phyloP scores from a whole-genome alignment of 2,329 filamentous ascomycete species.

The Colletotrichum limetticola region DNA sequence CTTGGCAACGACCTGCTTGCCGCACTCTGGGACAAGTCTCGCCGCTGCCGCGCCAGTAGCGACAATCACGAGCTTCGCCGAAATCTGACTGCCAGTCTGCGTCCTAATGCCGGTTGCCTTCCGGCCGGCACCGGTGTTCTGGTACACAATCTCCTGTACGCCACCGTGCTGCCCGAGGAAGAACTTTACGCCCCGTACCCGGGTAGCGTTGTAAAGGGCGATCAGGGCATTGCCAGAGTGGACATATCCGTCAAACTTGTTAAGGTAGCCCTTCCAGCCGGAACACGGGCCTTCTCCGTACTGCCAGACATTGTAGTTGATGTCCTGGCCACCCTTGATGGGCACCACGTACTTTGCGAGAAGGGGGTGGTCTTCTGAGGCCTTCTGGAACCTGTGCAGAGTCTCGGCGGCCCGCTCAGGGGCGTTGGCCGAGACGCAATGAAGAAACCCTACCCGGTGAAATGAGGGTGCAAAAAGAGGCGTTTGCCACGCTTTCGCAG shows the following conservation, averaged over 20 bases:
- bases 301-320: conserved; percentile 57
- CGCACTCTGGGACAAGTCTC: conserved; percentile 58
- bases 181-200: conserved; percentile 52
- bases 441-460: conserved; percentile 52
- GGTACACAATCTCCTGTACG: conserved; percentile 40
- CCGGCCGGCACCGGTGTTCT: conserved; percentile 21
- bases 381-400: conserved; percentile 53
- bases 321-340: conserved; percentile 49
- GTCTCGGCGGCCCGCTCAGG: conserved; percentile 59
- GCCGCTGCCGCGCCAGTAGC: conserved; percentile 62
- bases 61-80: conserved; percentile 53
- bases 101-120: conserved; percentile 15
- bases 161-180: conserved; percentile 42
- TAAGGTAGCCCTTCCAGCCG: conserved; percentile 69
- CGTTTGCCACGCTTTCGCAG: conserved; percentile 62
- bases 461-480: conserved; percentile 65
- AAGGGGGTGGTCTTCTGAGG: conserved; percentile 50
- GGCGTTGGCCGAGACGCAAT: conserved; percentile 59
- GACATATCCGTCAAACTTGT: conserved; percentile 66
- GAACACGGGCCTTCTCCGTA: conserved; percentile 55
- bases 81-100: conserved; percentile 34
- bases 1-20: conserved; percentile 62
- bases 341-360: conserved; percentile 35
- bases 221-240: conserved; percentile 63
- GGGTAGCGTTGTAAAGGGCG: conserved; percentile 55